These are phyloP conservation scores for Paracoccidioides brasiliensis DNA, from an alignment of 2,329 filamentous ascomycete genomes.

Conservation along the genomic window DNA sequence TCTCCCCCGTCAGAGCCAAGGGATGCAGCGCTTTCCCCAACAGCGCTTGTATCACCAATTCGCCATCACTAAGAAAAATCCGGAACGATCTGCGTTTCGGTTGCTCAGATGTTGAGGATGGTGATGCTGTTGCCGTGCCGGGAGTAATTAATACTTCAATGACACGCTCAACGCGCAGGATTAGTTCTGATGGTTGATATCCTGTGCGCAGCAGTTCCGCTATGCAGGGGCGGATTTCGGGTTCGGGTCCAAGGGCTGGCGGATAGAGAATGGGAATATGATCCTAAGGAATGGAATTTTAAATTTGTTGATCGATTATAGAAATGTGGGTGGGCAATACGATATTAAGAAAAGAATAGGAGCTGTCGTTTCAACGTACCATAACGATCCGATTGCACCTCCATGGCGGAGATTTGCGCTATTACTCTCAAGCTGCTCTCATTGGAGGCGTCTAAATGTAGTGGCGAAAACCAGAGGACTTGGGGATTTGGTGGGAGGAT, in stretches of 20 bases:
- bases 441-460: not conserved
- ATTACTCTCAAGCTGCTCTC: not conserved
- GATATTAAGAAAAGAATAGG: not conserved
- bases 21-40: slow-evolving; percentile 11
- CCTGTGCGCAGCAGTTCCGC: slow-evolving; percentile 20
- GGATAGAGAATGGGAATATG: not conserved
- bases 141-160: slow-evolving; percentile 6
- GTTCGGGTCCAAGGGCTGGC: not conserved
- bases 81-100: slow-evolving; percentile 8
- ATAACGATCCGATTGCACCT: not conserved
- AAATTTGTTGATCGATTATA: not conserved
- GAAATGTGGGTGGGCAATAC: not conserved
- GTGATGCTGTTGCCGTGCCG: not conserved
- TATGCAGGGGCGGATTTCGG: slow-evolving; percentile 14
- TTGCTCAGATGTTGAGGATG: not conserved
- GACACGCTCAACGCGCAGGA: slow-evolving; percentile 18
- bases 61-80: slow-evolving; percentile 16
- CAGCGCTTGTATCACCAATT: slow-evolving; percentile 19
- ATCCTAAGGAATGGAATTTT: not conserved
- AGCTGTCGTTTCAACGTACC: not conserved
- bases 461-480: not conserved
- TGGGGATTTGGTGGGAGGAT: too few species aligned
- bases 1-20: slow-evolving; percentile 9
- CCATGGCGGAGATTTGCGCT: not conserved
- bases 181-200: slow-evolving; percentile 14